phyloP scores from a whole-genome alignment of 169 alveolate species.

The Babesia divergens region DNA sequence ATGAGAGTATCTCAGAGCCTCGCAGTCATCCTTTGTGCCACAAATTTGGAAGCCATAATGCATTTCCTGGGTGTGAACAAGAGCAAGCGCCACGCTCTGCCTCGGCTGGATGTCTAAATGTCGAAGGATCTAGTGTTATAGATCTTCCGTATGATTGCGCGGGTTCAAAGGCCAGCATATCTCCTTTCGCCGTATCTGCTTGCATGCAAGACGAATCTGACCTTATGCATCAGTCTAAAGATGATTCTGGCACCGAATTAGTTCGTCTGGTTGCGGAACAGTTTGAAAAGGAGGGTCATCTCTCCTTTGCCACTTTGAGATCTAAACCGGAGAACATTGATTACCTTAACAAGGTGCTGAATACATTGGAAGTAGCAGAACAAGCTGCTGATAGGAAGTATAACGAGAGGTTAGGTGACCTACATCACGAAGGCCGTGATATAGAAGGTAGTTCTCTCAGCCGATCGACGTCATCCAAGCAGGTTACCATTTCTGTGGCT shows the following conservation, averaged over 20 bases:
- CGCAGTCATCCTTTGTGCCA: too few relatives aligned
- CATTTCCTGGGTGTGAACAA: not conserved
- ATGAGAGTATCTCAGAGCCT: too few relatives aligned
- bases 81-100: not conserved
- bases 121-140: too few relatives aligned
- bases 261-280: not conserved
- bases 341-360: not conserved
- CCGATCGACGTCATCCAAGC: not conserved
- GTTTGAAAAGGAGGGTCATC: conserved; percentile 4
- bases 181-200: not conserved
- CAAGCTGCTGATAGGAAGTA: not conserved
- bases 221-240: not conserved
- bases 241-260: not conserved
- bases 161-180: not conserved
- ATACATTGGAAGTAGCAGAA: not conserved
- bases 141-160: too few relatives aligned
- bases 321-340: not conserved
- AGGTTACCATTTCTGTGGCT: not conserved
- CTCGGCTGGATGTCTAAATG: not conserved
- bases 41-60: not conserved
- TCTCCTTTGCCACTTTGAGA: not conserved
- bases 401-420: not conserved
- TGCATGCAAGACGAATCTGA: not conserved
- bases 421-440: not conserved
- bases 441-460: not conserved